phyloP scores from a whole-genome alignment of 2,329 filamentous ascomycete genomes.

The Apiospora rasikravindrae region DNA sequence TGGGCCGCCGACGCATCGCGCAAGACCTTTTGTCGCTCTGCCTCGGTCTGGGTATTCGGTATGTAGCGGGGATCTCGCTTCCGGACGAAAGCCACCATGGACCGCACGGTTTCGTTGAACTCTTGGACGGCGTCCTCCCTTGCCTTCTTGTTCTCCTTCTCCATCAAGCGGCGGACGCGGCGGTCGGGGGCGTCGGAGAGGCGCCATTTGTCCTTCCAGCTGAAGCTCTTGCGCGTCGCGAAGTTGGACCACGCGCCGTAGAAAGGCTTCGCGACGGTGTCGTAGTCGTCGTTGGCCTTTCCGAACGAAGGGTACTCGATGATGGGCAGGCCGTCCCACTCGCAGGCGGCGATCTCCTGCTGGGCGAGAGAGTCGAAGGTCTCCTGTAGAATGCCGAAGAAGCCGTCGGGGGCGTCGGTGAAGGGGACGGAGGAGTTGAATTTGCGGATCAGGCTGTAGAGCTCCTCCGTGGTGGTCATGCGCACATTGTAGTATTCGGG shows the following conservation, averaged over 20 bases:
- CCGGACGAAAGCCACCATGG: conserved; percentile 84
- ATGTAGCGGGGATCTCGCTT: conserved; percentile 90
- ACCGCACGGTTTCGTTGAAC: conserved; percentile 90
- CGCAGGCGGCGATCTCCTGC: conserved; percentile 79
- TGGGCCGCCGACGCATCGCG: conserved; percentile 83
- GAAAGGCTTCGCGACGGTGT: conserved; percentile 78
- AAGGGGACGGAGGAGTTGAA: conserved; percentile 83
- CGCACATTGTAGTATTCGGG: conserved; percentile 71
- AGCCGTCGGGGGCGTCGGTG: conserved; percentile 78
- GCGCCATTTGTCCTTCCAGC: conserved; percentile 87
- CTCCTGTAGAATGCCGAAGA: conserved; percentile 79
- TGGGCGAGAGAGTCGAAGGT: conserved; percentile 80
- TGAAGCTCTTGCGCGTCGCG: conserved; percentile 81
- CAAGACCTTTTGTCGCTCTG: conserved; percentile 78
- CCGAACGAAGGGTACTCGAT: conserved; percentile 85
- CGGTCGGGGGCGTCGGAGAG: conserved; percentile 88
- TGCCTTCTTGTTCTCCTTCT: conserved; percentile 89
- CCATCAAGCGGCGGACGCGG: conserved; percentile 81
- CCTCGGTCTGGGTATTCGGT: conserved; percentile 76
- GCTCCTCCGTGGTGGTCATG: conserved; percentile 80
- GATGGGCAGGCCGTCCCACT: conserved; percentile 66
- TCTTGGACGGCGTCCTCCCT: conserved; percentile 83
- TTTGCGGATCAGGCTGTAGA: conserved; percentile 76
- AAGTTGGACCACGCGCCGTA: conserved; percentile 84
- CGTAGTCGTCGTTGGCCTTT: conserved; percentile 73